Conservation (phyloP, 495 filamentous ascomycete species). For the Lepidopterella palustris region DNA sequence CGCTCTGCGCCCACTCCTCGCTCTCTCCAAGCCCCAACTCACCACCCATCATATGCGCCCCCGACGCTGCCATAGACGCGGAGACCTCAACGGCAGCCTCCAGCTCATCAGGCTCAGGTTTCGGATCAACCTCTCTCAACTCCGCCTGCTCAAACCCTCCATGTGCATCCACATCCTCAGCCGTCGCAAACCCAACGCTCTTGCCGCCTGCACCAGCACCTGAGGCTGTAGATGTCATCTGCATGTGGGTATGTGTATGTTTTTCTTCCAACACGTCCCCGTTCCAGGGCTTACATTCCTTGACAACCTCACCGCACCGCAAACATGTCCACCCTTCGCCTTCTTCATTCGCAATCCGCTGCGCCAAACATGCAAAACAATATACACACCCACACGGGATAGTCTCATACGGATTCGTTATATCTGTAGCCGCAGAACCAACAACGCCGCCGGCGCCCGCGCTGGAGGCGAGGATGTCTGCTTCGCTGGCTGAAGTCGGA, state of each 20-base stretch:
- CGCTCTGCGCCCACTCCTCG: slow-evolving; percentile 24
- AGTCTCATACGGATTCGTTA: slow-evolving; percentile 93
- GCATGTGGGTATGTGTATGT: not conserved
- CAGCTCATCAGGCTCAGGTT: slow-evolving; percentile 27
- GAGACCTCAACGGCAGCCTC: slow-evolving; percentile 15
- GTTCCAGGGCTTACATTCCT: slow-evolving; percentile 87
- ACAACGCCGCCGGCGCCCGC: slow-evolving; percentile 64
- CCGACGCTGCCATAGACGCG: slow-evolving; percentile 2
- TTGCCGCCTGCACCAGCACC: slow-evolving; percentile 17
- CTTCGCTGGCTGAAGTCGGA: slow-evolving; percentile 49
- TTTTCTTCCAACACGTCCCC: slow-evolving; percentile 59
- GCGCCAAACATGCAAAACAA: slow-evolving; percentile 95
- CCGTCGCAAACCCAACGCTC: slow-evolving; percentile 34
- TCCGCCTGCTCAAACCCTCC: slow-evolving; percentile 6
- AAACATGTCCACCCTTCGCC: slow-evolving; percentile 96
- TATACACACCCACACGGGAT: slow-evolving; percentile 89
- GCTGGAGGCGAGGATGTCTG: slow-evolving; percentile 51
- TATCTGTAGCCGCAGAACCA: slow-evolving; percentile 85
- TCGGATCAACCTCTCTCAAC: slow-evolving; percentile 33
- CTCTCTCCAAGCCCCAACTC: slow-evolving; percentile 14
- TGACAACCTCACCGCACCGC: slow-evolving; percentile 76
- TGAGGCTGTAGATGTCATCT: not conserved
- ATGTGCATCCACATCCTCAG: slow-evolving; percentile 13
- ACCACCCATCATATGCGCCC: slow-evolving; percentile 13
- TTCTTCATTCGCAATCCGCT: slow-evolving; percentile 82